A percentile compares a stretch with the other conserved stretches of the same genome.
Evolutionary conservation across 768 basidiomycete species (phyloP).

Genomic region (Pleurotus pulmonarius): DNA sequence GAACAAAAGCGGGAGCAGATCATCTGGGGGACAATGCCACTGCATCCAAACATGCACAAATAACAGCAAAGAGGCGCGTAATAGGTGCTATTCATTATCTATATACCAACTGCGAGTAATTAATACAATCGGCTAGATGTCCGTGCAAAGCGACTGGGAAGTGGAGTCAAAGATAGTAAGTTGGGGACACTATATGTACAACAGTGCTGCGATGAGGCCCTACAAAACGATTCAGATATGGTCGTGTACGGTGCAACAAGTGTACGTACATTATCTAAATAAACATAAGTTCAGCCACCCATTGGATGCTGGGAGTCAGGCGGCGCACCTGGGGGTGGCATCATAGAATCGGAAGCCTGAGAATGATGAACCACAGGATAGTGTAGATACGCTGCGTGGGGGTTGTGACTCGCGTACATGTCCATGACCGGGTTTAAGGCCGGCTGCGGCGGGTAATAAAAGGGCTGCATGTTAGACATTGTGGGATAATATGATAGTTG

Average conservation of each 20-base stretch:
- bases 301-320: slow-evolving; percentile 7
- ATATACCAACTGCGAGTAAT: no score
- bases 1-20: slow-evolving; percentile 8
- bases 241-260: not conserved
- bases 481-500: slow-evolving; percentile 3
- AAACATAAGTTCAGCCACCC: slow-evolving; percentile 4
- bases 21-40: not conserved
- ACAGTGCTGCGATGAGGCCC: not conserved
- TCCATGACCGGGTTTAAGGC: not conserved
- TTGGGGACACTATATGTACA: not conserved
- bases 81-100: no score
- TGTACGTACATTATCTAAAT: slow-evolving; percentile 7
- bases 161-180: not conserved
- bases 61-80: not conserved
- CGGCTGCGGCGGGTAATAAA: slow-evolving; percentile 3
- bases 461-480: slow-evolving; percentile 4
- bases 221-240: slow-evolving; percentile 6
- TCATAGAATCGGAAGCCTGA: slow-evolving; percentile 6
- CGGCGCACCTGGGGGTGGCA: slow-evolving; percentile 8
- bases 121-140: no score
- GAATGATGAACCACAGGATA: slow-evolving; percentile 8
- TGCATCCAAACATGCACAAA: not conserved
- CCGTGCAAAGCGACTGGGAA: no score
- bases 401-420: not conserved
- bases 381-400: not conserved